Evolutionary conservation across 2,329 filamentous ascomycete species (phyloP).

Genomic region (Geoglossum cookeanum): DNA sequence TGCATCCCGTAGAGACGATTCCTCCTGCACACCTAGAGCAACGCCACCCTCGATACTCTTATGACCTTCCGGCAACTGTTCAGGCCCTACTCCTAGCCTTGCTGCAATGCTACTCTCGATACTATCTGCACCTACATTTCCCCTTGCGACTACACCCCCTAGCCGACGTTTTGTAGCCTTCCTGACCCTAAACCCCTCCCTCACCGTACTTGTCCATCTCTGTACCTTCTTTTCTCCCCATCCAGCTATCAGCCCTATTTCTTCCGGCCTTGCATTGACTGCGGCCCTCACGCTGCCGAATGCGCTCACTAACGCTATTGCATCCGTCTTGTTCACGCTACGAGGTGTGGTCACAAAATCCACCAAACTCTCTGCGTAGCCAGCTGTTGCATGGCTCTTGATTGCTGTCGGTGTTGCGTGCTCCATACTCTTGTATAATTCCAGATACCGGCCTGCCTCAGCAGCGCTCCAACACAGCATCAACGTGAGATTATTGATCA

Average conservation of each 20-base stretch:
- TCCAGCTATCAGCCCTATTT: conserved; percentile 65
- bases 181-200: conserved; percentile 66
- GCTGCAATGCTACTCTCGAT: conserved; percentile 4
- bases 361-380: conserved; percentile 69
- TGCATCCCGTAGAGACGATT: conserved; percentile 11
- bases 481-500: conserved; percentile 83
- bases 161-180: conserved; percentile 42
- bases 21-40: neutral
- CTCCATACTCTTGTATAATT: conserved; percentile 89
- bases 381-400: conserved; percentile 62
- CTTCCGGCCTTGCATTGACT: conserved; percentile 72
- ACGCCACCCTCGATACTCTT: conserved; percentile 18
- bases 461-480: conserved; percentile 88
- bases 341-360: conserved; percentile 86
- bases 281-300: conserved; percentile 81
- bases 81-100: conserved; percentile 4
- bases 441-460: conserved; percentile 83
- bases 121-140: neutral
- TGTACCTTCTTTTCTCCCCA: conserved; percentile 95
- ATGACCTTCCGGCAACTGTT: conserved; percentile 8
- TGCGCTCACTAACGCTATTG: conserved; percentile 70
- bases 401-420: conserved; percentile 68
- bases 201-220: conserved; percentile 62
- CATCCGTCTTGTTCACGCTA: conserved; percentile 87
- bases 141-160: conserved; percentile 6